These are phyloP conservation scores for Heliosperma pusillum DNA, from an alignment of 148 eudicot genomes.

Conservation along the genomic window DNA sequence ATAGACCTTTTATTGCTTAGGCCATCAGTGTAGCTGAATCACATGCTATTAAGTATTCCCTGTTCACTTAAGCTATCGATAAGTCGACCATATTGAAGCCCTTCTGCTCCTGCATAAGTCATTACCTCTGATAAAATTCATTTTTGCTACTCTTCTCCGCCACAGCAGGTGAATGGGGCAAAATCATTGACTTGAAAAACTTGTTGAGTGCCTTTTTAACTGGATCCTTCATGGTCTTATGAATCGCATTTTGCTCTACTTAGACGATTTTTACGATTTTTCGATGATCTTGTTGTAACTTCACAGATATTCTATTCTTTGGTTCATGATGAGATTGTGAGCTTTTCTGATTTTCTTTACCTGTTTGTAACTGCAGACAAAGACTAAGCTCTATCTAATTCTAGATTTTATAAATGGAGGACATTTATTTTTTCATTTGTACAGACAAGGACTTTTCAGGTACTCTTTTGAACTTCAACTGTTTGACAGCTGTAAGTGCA, in stretches of 20 bases:
- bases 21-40: neutral
- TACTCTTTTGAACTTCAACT: constrained; percentile 25
- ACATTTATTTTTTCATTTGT: constrained; percentile 82
- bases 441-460: constrained; percentile 87
- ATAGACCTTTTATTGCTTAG: neutral
- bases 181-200: neutral
- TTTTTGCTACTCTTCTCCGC: too few species aligned
- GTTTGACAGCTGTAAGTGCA: constrained; percentile 10
- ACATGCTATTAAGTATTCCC: neutral
- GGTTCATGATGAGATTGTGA: neutral
- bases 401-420: constrained; percentile 91
- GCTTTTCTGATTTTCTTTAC: constrained; percentile 3
- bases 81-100: neutral
- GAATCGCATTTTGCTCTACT: neutral
- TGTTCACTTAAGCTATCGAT: too few species aligned
- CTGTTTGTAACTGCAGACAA: constrained; percentile 51
- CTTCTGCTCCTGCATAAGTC: neutral
- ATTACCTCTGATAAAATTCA: neutral
- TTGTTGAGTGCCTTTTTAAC: neutral
- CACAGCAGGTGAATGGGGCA: too few species aligned
- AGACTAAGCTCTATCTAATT: constrained; percentile 80
- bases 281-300: neutral
- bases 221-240: neutral
- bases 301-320: neutral
- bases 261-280: too few species aligned